Conservation (phyloP, 2,329 filamentous ascomycete species). For the Tricladium varicosporioides region DNA sequence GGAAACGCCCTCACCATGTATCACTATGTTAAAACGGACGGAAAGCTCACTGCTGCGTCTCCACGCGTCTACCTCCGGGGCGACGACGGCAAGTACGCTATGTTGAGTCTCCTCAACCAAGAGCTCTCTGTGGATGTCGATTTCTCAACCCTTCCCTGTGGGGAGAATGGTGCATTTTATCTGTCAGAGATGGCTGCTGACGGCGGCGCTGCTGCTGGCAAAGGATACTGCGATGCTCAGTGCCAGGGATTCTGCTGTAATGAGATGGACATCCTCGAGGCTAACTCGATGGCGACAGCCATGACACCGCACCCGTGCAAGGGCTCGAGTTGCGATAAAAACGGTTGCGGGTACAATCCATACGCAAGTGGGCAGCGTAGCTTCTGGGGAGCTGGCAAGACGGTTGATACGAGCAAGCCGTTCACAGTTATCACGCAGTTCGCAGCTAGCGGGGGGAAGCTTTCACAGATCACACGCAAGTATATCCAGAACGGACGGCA, state of each 20-base stretch:
- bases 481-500: conserved; percentile 50
- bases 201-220: conserved; percentile 57
- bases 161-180: conserved; percentile 69
- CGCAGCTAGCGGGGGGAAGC: conserved; percentile 42
- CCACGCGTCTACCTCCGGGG: conserved; percentile 30
- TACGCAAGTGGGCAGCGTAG: conserved; percentile 34
- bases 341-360: conserved; percentile 45
- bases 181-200: conserved; percentile 61
- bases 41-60: conserved; percentile 35
- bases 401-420: conserved; percentile 41
- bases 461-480: conserved; percentile 46
- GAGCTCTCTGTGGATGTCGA: conserved; percentile 73
- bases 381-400: conserved; percentile 30
- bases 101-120: conserved; percentile 61
- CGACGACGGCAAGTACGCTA: conserved; percentile 53
- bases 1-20: conserved; percentile 40
- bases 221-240: conserved; percentile 62
- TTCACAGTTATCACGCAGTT: conserved; percentile 53
- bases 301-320: conserved; percentile 57
- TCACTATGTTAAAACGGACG: conserved; percentile 44
- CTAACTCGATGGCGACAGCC: conserved; percentile 55
- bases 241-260: conserved; percentile 56
- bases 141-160: conserved; percentile 63
- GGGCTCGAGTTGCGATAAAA: conserved; percentile 46
- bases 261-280: conserved; percentile 67